Evolutionary conservation across 352 stramenopile genomes (phyloP).

Genomic region (Globisporangium emineosum): DNA sequence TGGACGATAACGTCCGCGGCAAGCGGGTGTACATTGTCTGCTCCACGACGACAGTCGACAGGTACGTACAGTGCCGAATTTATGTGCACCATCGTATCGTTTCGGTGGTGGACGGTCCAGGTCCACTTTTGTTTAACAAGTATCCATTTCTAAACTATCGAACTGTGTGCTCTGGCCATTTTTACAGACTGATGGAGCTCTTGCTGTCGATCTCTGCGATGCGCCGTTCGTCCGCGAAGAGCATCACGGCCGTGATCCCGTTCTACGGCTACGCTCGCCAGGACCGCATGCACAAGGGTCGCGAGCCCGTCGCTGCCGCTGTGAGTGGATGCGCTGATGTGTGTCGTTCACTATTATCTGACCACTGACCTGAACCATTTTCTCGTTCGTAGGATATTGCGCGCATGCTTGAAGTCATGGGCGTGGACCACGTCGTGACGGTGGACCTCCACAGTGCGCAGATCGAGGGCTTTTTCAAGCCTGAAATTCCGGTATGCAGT

Average conservation of each 20-base stretch:
- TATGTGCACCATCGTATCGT: neutral
- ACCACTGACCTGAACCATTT: neutral
- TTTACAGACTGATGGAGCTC: constrained; percentile 74
- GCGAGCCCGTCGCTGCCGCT: constrained; percentile 76
- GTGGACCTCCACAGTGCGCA: constrained; percentile 87
- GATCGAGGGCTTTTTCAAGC: constrained; percentile 89
- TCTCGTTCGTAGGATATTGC: constrained; percentile 60
- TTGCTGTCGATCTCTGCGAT: constrained; percentile 82
- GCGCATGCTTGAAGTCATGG: constrained; percentile 89
- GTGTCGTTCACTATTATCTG: neutral
- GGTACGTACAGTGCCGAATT: constrained; percentile 41
- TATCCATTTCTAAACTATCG: neutral
- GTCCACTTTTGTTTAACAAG: constrained; percentile 1
- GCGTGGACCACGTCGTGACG: constrained; percentile 85
- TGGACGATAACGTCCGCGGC: constrained; percentile 78
- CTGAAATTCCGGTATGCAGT: constrained; percentile 58
- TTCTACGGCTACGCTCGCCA: constrained; percentile 87
- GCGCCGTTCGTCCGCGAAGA: constrained; percentile 80
- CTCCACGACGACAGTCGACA: constrained; percentile 83
- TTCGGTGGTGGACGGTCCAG: neutral
- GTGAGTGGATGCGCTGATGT: constrained; percentile 19
- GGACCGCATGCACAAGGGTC: constrained; percentile 82
- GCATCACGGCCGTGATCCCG: constrained; percentile 84
- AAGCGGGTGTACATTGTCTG: constrained; percentile 86
- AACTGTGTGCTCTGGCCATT: neutral